Percentiles rank a stretch among this genome's conserved stretches.
Conservation (phyloP, 768 basidiomycete genomes). For the Russula earlei region DNA sequence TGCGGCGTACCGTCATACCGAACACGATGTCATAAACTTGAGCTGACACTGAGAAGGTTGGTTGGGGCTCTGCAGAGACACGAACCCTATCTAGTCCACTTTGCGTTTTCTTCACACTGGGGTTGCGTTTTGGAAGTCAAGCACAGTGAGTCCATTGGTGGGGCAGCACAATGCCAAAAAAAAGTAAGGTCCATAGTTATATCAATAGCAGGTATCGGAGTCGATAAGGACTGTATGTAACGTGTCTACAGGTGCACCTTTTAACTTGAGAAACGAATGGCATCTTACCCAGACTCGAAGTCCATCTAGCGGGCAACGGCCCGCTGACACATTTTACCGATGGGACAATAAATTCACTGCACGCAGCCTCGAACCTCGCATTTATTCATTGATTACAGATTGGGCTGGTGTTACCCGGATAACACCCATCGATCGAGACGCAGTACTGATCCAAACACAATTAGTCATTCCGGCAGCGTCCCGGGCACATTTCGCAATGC, state of each 20-base stretch:
- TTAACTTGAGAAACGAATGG: not conserved
- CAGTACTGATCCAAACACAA: constrained; percentile 3
- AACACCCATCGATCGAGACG: not conserved
- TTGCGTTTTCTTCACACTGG: too few species aligned
- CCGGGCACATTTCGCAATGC: too few species aligned
- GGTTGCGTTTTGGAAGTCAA: too few species aligned
- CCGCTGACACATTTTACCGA: not conserved
- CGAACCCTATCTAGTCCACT: too few species aligned
- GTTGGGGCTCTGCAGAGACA: too few species aligned
- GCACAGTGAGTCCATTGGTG: too few species aligned
- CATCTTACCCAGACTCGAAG: not conserved
- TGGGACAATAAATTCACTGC: not conserved
- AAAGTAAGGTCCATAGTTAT: too few species aligned
- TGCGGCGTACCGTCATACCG: too few species aligned
- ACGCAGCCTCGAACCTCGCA: not conserved
- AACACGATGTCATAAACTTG: too few species aligned
- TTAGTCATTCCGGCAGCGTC: not conserved
- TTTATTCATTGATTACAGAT: not conserved
- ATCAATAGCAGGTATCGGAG: too few species aligned
- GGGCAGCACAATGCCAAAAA: too few species aligned
- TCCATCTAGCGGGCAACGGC: not conserved
- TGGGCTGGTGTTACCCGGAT: not conserved
- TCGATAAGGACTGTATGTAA: not conserved
- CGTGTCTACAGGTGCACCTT: not conserved
- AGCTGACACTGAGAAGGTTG: too few species aligned